Conservation (phyloP, 192 early-diverging fungal species). For the Backusella parvicylindrica region DNA sequence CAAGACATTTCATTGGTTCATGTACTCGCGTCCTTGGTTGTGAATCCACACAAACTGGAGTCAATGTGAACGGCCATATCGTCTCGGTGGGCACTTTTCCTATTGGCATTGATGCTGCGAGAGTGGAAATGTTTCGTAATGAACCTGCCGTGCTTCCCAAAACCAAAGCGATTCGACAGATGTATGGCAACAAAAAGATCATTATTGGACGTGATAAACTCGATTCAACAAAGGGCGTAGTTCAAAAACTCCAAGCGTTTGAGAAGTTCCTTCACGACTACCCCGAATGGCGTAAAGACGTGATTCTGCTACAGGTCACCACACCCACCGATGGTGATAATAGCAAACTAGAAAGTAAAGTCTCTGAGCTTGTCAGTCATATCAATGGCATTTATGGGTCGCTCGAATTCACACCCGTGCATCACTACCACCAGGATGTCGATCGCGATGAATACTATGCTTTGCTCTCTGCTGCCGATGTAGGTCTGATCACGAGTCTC, state of each 20-base stretch:
- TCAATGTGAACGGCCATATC: slow-evolving; percentile 78
- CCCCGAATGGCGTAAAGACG: slow-evolving; percentile 90
- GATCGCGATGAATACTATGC: slow-evolving; percentile 98
- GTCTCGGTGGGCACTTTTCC: slow-evolving; percentile 92
- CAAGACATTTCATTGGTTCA: slow-evolving; percentile 87
- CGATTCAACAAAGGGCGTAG: slow-evolving; percentile 92
- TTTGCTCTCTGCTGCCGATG: slow-evolving; percentile 89
- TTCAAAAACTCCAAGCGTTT: slow-evolving; percentile 92
- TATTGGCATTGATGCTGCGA: slow-evolving; percentile 91
- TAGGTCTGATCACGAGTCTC: slow-evolving; percentile 87
- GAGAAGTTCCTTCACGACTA: slow-evolving; percentile 86
- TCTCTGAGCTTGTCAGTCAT: slow-evolving; percentile 84
- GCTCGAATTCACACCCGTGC: slow-evolving; percentile 92
- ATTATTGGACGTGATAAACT: slow-evolving; percentile 95
- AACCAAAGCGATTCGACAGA: slow-evolving; percentile 77
- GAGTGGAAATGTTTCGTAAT: slow-evolving; percentile 63
- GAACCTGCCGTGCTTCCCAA: slow-evolving; percentile 66
- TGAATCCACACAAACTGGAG: slow-evolving; percentile 89
- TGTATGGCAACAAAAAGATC: slow-evolving; percentile 89
- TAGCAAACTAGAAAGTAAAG: slow-evolving; percentile 73
- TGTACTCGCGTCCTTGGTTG: slow-evolving; percentile 93
- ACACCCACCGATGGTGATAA: slow-evolving; percentile 74
- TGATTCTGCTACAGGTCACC: slow-evolving; percentile 94
- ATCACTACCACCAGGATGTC: slow-evolving; percentile 89
- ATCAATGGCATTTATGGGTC: slow-evolving; percentile 95